Base-by-base conservation (phyloP, 768 basidiomycete genomes). In the Termitomyces sp. region DNA sequence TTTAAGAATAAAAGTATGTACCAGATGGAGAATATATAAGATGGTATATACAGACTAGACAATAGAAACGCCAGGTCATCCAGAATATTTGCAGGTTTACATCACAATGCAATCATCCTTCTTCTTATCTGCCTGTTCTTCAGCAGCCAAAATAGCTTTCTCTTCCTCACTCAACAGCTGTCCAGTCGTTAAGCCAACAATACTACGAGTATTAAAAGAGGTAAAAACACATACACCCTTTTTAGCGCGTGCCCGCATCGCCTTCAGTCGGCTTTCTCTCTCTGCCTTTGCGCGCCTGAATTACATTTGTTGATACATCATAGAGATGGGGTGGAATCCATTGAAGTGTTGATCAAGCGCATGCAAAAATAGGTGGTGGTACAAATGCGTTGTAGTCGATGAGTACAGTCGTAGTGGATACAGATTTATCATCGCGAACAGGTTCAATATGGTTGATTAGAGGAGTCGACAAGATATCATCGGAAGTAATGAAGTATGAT, bases 221-320 rank as follows among this genome's bases (percentile, higher is more conserved):
- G 47, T 21, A 21, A 26, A n/a, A 34, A 41, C 5, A 75, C 83
- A 62, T 69, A 90, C 83, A 60, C 90, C 90, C 71, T 87, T 92
- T 78, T 78, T 79, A 5, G 83, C 87, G 40, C 90, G 80, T 55
- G 79, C 84, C 65, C 80, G 74, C 82, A 92, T 82, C 2, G 85
- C 88, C 67, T 79, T 83, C 57, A 81, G 67, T 64, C 77, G 76
- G 61, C 88, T 90, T 64, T 84, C 84, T 64, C 80, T 76, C 70
- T 93, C 90, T 12, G 83, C 84, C 70, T 75, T 84, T 41, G 88
- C 87, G 21, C 88, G 87, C 61, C 88, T 90, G 41, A 22, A 43
- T 52, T 28, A 50, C 26, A 65, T 30, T 45, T n/a, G 28, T 30
- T 14, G 40, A 38, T 50, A 40, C 2, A n/a, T 50, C 17, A 14